phyloP scores from a whole-genome alignment of 2,329 filamentous ascomycete species.

The Colletotrichum tofieldiae region DNA sequence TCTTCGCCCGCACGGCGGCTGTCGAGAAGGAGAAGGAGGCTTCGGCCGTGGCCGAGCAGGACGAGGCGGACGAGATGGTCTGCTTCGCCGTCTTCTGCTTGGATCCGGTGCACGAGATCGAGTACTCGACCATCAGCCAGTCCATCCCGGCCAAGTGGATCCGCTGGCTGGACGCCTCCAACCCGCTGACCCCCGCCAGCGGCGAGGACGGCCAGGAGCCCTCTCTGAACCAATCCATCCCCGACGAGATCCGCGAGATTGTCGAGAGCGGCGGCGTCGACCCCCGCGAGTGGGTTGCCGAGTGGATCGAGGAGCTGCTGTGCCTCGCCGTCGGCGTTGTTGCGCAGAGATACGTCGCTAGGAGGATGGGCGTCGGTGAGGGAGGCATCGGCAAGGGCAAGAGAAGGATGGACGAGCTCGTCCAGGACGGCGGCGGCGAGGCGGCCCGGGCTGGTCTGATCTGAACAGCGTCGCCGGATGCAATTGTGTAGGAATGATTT shows the following conservation, averaged over 20 bases:
- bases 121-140: slow-evolving; percentile 88
- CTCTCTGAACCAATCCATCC: slow-evolving; percentile 63
- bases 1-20: slow-evolving; percentile 76
- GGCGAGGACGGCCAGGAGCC: slow-evolving; percentile 62
- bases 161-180: slow-evolving; percentile 88
- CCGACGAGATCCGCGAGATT: slow-evolving; percentile 90
- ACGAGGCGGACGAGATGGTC: slow-evolving; percentile 73
- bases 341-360: slow-evolving; percentile 94
- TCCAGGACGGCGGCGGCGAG: slow-evolving; percentile 59
- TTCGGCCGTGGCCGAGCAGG: slow-evolving; percentile 66
- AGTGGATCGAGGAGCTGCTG: slow-evolving; percentile 95
- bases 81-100: slow-evolving; percentile 85
- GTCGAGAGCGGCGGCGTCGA: slow-evolving; percentile 84
- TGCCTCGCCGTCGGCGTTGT: slow-evolving; percentile 85
- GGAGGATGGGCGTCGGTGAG: slow-evolving; percentile 95
- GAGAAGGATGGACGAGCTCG: slow-evolving; percentile 70
- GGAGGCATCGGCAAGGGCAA: slow-evolving; percentile 76
- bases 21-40: slow-evolving; percentile 70
- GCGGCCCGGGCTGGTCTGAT: slow-evolving; percentile 42
- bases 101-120: slow-evolving; percentile 93
- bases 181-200: slow-evolving; percentile 68
- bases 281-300: slow-evolving; percentile 95
- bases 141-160: slow-evolving; percentile 88
- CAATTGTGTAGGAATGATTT: slow-evolving; percentile 11
- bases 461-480: slow-evolving; percentile 1